These are phyloP conservation scores for Skeletonema potamos DNA, from an alignment of 108 stramenopile genomes.

Conservation along the genomic window DNA sequence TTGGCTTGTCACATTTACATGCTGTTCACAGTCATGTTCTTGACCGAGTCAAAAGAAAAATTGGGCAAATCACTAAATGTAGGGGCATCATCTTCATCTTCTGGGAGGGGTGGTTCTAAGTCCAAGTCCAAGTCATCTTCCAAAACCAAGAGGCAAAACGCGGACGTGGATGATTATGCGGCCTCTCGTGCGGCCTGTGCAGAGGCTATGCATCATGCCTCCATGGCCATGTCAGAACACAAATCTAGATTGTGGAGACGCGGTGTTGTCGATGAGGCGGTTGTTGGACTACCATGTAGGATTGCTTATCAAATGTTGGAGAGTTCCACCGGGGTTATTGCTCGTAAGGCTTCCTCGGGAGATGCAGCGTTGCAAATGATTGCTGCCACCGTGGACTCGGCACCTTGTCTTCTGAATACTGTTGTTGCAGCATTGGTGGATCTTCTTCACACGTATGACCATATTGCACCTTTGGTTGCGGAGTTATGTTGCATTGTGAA, in stretches of 20 bases:
- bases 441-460: constrained; percentile 83
- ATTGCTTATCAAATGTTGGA: constrained; percentile 87
- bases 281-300: constrained; percentile 75
- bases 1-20: constrained; percentile 85
- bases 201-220: constrained; percentile 64
- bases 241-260: constrained; percentile 70
- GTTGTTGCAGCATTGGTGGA: constrained; percentile 84
- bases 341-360: constrained; percentile 64
- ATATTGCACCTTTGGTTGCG: constrained; percentile 73
- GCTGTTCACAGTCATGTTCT: constrained; percentile 87
- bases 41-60: constrained; percentile 77
- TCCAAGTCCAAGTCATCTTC: background rate
- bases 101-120: constrained; percentile 7
- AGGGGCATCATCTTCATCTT: constrained; percentile 4
- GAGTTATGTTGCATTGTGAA: constrained; percentile 71
- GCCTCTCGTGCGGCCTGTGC: constrained; percentile 57
- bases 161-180: constrained; percentile 31
- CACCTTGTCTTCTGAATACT: constrained; percentile 52
- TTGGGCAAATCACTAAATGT: constrained; percentile 36
- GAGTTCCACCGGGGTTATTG: constrained; percentile 58
- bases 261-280: constrained; percentile 79
- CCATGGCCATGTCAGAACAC: constrained; percentile 59
- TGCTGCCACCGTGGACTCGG: constrained; percentile 63
- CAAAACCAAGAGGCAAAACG: constrained; percentile 33
- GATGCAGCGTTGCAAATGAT: constrained; percentile 75